Evolutionary conservation across 345 rosid species (phyloP), one percentile per base, ranked within the genome.

Genomic region (Hibiscus trionum): DNA sequence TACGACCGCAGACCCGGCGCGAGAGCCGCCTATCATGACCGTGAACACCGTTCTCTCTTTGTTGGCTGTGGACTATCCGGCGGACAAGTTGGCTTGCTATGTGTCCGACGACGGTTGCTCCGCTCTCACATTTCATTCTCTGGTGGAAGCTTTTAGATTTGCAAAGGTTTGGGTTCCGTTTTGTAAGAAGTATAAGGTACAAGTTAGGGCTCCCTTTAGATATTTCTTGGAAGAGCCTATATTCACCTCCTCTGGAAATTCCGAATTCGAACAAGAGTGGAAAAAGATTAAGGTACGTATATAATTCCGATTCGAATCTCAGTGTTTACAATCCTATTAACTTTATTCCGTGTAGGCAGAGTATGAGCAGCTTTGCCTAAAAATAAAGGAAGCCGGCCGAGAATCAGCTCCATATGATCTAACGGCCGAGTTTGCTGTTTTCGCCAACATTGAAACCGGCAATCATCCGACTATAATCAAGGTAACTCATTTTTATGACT

Each of bases 81-180:
- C 60, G 11, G 7, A 61, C 4, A 72, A 60, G 29, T 60, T 72
- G 3, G 68, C 75, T 49, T 72, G 75, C 60, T 72, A 76, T 87
- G 80, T 88, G 79, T 53, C 89, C 81, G 84, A 87, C 26, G 84
- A 90, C 26, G 80, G 88, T 37, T 86, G 91, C 76, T 92, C 97
- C 9, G 78, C 83, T 65, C 71, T 86, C 53, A 85, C 80, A 72
- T 87, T 77, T 74, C 83, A 83, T 63, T 83, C 96, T 71, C 81
- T 90, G 4, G 69, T 82, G 61, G 89, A 90, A 77, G 88, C 91
- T 11, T 83, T 81, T 0, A 87, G 77, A 29, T 92, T 88, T 27
- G 90, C 94, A 1, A 81, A 80, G 84, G 77, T 77, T 44, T 93
- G 96, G 96, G 90, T 88, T 42, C 91, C 91, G 0, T 93, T 92